phyloP scores from a whole-genome alignment of 2,329 filamentous ascomycete genomes.

The Thermothelomyces thermophilus region DNA sequence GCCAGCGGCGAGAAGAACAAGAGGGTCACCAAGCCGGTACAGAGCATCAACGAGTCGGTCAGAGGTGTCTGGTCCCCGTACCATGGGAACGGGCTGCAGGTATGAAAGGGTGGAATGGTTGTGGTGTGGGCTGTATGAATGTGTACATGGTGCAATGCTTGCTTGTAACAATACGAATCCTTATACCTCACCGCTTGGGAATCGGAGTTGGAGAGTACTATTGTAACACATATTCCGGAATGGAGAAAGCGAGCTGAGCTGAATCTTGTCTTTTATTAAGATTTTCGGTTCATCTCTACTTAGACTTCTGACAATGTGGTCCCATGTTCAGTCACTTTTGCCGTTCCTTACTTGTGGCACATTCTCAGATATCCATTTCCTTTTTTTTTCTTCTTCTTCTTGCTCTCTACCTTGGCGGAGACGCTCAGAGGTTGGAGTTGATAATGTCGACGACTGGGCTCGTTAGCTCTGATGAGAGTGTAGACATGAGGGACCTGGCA shows the following conservation, averaged over 20 bases:
- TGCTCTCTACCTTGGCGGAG: background rate
- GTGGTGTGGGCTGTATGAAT: conserved; percentile 6
- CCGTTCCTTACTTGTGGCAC: conserved; percentile 9
- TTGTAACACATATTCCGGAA: background rate
- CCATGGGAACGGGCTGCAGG: conserved; percentile 52
- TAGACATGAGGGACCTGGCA: background rate
- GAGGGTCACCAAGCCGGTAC: conserved; percentile 56
- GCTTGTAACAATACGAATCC: conserved; percentile 12
- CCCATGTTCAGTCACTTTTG: conserved; percentile 7
- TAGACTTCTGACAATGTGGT: conserved; percentile 5
- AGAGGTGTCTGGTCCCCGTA: conserved; percentile 67
- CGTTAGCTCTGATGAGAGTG: conserved; percentile 3
- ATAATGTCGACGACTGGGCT: conserved; percentile 51
- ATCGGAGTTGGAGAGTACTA: background rate
- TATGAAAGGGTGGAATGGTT: conserved; percentile 32
- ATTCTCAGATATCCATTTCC: background rate
- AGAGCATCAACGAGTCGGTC: conserved; percentile 58
- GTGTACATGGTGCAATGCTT: conserved; percentile 9
- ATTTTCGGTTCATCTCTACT: conserved; percentile 9
- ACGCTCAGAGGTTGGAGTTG: conserved; percentile 47
- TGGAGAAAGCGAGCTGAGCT: background rate
- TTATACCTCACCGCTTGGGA: background rate
- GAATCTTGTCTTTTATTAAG: conserved; percentile 2
- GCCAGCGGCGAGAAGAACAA: conserved; percentile 69
- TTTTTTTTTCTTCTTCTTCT: background rate